Evolutionary conservation across 495 filamentous ascomycete species (phyloP).

Genomic region (Achaetomiella virescens): DNA sequence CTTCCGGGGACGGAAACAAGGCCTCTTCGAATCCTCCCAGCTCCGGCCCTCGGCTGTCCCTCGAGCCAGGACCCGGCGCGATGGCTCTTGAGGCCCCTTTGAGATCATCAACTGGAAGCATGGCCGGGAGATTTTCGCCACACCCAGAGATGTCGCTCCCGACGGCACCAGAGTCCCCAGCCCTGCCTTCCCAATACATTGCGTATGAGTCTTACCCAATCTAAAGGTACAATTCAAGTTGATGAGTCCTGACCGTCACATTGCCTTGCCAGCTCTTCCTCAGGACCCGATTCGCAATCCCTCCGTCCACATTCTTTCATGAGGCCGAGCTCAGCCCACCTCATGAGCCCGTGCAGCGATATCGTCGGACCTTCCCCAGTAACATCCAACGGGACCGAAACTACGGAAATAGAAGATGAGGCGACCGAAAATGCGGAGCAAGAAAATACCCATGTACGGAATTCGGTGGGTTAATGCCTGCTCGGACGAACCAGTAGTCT

Average conservation of each 20-base stretch:
- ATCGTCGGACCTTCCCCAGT: slow-evolving; percentile 69
- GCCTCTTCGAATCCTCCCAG: background rate
- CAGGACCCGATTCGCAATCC: slow-evolving; percentile 33
- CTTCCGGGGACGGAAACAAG: background rate
- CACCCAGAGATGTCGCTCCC: slow-evolving; percentile 53
- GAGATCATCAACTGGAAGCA: slow-evolving; percentile 46
- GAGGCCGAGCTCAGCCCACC: slow-evolving; percentile 35
- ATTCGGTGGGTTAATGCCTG: slow-evolving; percentile 28
- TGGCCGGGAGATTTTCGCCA: slow-evolving; percentile 54
- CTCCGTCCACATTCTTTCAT: slow-evolving; percentile 37
- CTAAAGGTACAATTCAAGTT: background rate
- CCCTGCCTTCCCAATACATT: slow-evolving; percentile 41
- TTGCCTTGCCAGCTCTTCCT: slow-evolving; percentile 31
- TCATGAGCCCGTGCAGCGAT: slow-evolving; percentile 45
- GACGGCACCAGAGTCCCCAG: slow-evolving; percentile 48
- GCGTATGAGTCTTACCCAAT: slow-evolving; percentile 31
- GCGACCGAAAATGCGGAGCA: slow-evolving; percentile 39
- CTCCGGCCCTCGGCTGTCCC: slow-evolving; percentile 3
- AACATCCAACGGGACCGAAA: slow-evolving; percentile 67
- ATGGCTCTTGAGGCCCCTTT: slow-evolving; percentile 59
- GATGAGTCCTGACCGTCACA: slow-evolving; percentile 6
- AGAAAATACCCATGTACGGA: slow-evolving; percentile 25
- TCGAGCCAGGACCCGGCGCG: slow-evolving; percentile 13
- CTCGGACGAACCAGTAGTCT: background rate
- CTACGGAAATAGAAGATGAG: slow-evolving; percentile 69